Conservation (phyloP, 345 rosid species). For the Arabidopsis thaliana region DNA sequence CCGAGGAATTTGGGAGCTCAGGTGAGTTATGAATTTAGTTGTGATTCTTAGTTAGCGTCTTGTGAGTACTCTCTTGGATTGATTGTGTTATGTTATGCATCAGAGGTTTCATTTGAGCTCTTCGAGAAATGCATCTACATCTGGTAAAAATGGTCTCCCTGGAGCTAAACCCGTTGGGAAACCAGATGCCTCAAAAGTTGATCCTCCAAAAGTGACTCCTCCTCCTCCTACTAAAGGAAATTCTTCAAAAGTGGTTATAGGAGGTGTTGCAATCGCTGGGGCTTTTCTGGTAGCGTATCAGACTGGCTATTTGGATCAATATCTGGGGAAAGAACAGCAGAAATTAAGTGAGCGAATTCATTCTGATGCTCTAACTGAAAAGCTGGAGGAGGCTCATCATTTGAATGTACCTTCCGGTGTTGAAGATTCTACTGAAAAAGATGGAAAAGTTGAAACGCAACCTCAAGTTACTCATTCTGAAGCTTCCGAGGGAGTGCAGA, state of each 20-base stretch:
- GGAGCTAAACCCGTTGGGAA: conserved; percentile 50
- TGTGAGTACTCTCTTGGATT: conserved; percentile 4
- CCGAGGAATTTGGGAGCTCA: conserved; percentile 53
- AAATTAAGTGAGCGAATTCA: conserved; percentile 38
- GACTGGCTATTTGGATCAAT: conserved; percentile 64
- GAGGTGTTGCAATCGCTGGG: conserved; percentile 57
- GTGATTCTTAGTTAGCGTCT: conserved; percentile 13
- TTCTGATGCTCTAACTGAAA: conserved; percentile 36
- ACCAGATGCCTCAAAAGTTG: conserved; percentile 30
- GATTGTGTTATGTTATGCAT: conserved; percentile 40
- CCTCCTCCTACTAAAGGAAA: conserved; percentile 53
- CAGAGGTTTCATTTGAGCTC: conserved; percentile 50
- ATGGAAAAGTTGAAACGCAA: conserved; percentile 48
- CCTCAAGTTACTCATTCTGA: conserved; percentile 47
- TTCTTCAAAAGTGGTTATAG: conserved; percentile 52
- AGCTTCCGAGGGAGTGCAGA: conserved; percentile 40
- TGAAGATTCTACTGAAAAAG: conserved; percentile 49
- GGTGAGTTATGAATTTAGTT: conserved; percentile 50
- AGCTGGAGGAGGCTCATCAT: conserved; percentile 46
- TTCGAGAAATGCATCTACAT: conserved; percentile 58
- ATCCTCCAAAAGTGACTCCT: conserved; percentile 39
- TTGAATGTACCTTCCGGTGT: conserved; percentile 26
- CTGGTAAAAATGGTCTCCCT: conserved; percentile 51
- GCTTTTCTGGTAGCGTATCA: conserved; percentile 61
- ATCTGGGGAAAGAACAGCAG: conserved; percentile 48